A percentile compares a stretch with the other conserved stretches of the same genome.
Evolutionary conservation across 1,139 yeast genomes (phyloP).

Genomic region (Kluyveromyces marxianus): DNA sequence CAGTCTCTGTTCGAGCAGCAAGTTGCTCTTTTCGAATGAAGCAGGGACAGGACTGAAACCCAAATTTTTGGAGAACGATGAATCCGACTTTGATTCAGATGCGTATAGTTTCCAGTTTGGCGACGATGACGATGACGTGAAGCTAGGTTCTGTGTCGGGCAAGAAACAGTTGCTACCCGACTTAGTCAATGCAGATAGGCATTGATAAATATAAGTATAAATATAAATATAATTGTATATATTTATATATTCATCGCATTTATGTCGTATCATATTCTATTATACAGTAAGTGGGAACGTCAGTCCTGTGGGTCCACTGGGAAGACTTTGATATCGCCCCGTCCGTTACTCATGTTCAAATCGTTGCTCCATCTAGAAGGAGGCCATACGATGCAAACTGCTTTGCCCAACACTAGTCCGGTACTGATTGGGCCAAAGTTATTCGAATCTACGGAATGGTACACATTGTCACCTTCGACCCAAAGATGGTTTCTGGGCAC

Average conservation of each 20-base stretch:
- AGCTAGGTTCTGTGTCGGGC: neutral
- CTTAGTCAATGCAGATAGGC: neutral
- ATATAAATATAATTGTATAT: neutral
- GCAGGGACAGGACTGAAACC: constrained; percentile 10
- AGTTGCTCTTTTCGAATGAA: constrained; percentile 15
- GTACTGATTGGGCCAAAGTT: constrained; percentile 78
- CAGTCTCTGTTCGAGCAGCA: constrained; percentile 10
- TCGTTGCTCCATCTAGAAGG: constrained; percentile 42
- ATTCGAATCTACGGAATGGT: constrained; percentile 79
- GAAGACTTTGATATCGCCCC: constrained; percentile 15
- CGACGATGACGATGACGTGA: constrained; percentile 1
- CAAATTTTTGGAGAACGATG: constrained; percentile 4
- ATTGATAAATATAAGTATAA: neutral
- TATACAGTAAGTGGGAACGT: neutral
- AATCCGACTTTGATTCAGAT: constrained; percentile 7
- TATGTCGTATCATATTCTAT: neutral
- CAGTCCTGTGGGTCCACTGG: neutral
- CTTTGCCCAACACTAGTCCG: constrained; percentile 72
- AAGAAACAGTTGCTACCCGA: constrained; percentile 3
- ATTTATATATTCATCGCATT: neutral
- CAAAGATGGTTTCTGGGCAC: constrained; percentile 80
- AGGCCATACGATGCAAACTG: constrained; percentile 62
- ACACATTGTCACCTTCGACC: constrained; percentile 90
- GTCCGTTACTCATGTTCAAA: constrained; percentile 19
- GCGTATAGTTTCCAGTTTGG: constrained; percentile 17